A percentile compares a stretch with the other conserved stretches of the same genome.
Conservation (phyloP, 352 stramenopile genomes). For the Phytophthora sp. region DNA sequence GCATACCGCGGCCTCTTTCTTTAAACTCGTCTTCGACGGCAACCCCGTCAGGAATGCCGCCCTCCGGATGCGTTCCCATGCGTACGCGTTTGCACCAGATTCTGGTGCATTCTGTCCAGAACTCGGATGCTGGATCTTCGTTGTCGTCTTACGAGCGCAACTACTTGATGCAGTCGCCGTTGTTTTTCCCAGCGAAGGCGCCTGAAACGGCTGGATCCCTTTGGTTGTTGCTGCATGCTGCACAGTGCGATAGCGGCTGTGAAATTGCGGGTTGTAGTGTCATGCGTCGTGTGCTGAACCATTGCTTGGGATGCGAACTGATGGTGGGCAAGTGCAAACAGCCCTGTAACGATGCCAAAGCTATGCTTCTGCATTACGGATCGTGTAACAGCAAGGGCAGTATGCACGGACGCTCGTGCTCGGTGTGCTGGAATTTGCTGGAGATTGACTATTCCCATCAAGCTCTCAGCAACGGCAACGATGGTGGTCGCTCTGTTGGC, state of each 20-base stretch:
- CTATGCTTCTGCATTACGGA: constrained; percentile 74
- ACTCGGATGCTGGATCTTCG: constrained; percentile 47
- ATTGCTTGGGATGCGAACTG: constrained; percentile 67
- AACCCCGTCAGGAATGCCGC: constrained; percentile 26
- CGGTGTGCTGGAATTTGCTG: constrained; percentile 64
- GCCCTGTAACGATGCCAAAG: constrained; percentile 78
- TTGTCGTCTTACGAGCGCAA: constrained; percentile 54
- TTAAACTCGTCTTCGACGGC: constrained; percentile 35
- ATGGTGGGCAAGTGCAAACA: constrained; percentile 68
- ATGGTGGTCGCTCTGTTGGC: constrained; percentile 6
- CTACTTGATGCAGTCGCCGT: constrained; percentile 58
- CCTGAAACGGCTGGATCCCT: constrained; percentile 69
- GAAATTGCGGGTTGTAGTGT: constrained; percentile 67
- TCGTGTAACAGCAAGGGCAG: constrained; percentile 56
- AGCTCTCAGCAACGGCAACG: constrained; percentile 39
- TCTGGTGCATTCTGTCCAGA: constrained; percentile 48
- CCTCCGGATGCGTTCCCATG: constrained; percentile 39
- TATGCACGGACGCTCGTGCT: constrained; percentile 51
- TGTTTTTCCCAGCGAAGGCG: constrained; percentile 60
- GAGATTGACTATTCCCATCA: constrained; percentile 78
- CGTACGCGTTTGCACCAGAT: constrained; percentile 50
- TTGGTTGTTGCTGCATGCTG: constrained; percentile 69
- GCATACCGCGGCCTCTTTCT: constrained; percentile 31
- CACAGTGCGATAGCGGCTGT: constrained; percentile 51
- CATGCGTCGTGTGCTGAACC: constrained; percentile 72